Percentiles rank a stretch among this genome's conserved stretches.
These are phyloP conservation scores for Calonectria crousiana DNA, from an alignment of 2,329 filamentous ascomycete species.

Conservation along the genomic window DNA sequence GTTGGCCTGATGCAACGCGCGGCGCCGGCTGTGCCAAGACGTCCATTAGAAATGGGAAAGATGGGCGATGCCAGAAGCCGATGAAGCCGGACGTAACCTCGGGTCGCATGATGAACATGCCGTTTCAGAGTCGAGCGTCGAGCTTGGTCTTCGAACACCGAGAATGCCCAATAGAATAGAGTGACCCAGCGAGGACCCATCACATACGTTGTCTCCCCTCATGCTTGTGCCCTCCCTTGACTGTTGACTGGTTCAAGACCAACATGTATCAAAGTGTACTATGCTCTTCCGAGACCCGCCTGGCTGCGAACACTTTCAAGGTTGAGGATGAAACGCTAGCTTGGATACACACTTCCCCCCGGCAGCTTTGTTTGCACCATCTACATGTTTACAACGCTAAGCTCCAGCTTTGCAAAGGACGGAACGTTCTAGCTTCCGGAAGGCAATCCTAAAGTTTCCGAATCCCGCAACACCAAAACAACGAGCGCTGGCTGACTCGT, in stretches of 20 bases:
- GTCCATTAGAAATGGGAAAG: not conserved
- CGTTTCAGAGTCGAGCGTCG: not conserved
- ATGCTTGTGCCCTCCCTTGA: not conserved
- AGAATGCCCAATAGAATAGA: not conserved
- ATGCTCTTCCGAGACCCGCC: not conserved
- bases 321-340: not conserved
- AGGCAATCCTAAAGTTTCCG: not conserved
- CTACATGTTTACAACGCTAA: too few species aligned
- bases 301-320: not conserved
- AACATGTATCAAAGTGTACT: not conserved
- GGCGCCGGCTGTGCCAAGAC: not conserved
- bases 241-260: not conserved
- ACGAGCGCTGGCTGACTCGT: not conserved
- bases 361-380: not conserved
- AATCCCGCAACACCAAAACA: too few species aligned
- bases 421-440: not conserved
- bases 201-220: not conserved
- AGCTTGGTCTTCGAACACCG: not conserved
- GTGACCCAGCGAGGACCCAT: not conserved
- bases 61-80: not conserved
- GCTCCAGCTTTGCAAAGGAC: not conserved
- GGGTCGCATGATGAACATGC: not conserved
- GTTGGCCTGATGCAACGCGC: not conserved
- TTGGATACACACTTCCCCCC: not conserved
- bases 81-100: not conserved